Evolutionary conservation across 2,329 filamentous ascomycete genomes (phyloP).

Genomic region (Botrytis tulipae): DNA sequence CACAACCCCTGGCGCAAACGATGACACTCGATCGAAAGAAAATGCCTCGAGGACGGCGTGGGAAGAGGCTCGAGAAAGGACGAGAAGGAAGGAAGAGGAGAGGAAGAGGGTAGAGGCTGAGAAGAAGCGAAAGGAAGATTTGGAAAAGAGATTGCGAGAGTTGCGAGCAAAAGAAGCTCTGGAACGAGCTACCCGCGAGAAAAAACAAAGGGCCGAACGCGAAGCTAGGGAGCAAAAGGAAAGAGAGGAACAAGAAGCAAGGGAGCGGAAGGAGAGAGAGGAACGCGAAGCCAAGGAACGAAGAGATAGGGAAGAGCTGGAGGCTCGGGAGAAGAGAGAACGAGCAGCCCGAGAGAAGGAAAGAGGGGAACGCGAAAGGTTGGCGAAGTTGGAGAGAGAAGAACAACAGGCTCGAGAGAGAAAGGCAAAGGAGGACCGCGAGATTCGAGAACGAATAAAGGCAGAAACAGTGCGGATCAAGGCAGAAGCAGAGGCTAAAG

Average conservation of each 20-base stretch:
- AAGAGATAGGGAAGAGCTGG: constrained; percentile 29
- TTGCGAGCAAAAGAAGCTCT: constrained; percentile 56
- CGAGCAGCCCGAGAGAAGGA: constrained; percentile 46
- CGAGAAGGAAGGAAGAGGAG: constrained; percentile 64
- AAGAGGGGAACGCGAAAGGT: constrained; percentile 31
- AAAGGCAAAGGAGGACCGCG: constrained; percentile 50
- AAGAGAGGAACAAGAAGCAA: constrained; percentile 46
- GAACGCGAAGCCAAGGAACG: constrained; percentile 23
- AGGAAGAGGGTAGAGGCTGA: constrained; percentile 61
- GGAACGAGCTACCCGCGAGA: constrained; percentile 40
- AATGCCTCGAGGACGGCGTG: constrained; percentile 51
- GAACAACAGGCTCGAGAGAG: constrained; percentile 21
- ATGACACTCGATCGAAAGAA: constrained; percentile 24
- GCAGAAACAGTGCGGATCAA: background rate
- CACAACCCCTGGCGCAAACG: constrained; percentile 24
- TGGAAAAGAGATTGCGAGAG: constrained; percentile 52
- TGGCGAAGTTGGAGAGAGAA: constrained; percentile 28
- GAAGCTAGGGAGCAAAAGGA: constrained; percentile 43
- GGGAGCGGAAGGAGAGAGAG: constrained; percentile 53
- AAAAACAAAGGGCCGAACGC: constrained; percentile 40
- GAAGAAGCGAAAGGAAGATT: constrained; percentile 57
- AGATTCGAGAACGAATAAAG: constrained; percentile 43
- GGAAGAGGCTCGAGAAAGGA: constrained; percentile 70
- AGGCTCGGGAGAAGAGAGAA: constrained; percentile 33
- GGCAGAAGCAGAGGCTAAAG: constrained; percentile 51